Conservation (phyloP, 305 asterid genomes). For the Lippia alba region DNA sequence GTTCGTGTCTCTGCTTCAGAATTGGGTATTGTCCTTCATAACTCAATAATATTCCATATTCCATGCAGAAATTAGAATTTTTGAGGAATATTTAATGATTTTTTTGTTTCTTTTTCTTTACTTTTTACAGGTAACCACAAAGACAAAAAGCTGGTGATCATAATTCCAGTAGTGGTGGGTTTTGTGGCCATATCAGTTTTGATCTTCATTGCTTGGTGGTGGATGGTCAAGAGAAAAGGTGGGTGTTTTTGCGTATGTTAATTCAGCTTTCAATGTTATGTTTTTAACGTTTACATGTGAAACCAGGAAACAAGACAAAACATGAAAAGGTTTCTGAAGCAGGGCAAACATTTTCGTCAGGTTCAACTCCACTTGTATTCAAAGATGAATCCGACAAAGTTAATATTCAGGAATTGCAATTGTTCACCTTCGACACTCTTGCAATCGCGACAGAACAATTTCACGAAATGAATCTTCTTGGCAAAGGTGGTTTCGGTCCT, state of each 20-base stretch:
- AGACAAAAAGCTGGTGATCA: constrained; percentile 36
- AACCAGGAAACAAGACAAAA: constrained; percentile 32
- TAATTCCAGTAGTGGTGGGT: constrained; percentile 41
- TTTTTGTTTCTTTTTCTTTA: no score
- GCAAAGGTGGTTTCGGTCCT: constrained; percentile 70
- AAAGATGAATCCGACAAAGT: constrained; percentile 45
- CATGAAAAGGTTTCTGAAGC: constrained; percentile 30
- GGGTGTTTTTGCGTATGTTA: not conserved
- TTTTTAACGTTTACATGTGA: constrained; percentile 4
- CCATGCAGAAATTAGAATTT: no score
- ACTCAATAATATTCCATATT: not conserved
- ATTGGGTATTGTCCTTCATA: constrained; percentile 47
- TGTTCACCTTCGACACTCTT: constrained; percentile 50
- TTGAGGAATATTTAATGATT: no score
- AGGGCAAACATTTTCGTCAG: constrained; percentile 37
- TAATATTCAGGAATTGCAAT: constrained; percentile 55
- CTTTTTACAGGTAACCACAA: constrained; percentile 40
- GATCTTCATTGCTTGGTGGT: constrained; percentile 44
- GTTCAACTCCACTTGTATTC: constrained; percentile 37
- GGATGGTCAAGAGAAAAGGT: constrained; percentile 50
- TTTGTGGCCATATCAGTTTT: constrained; percentile 20
- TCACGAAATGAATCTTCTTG: constrained; percentile 50
- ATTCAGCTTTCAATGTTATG: not conserved
- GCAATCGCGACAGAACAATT: constrained; percentile 57
- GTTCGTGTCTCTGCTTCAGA: constrained; percentile 57